Percentiles rank a stretch among this genome's conserved stretches.
Evolutionary conservation across 345 rosid genomes (phyloP).

Genomic region (Sonneratia caseolaris): DNA sequence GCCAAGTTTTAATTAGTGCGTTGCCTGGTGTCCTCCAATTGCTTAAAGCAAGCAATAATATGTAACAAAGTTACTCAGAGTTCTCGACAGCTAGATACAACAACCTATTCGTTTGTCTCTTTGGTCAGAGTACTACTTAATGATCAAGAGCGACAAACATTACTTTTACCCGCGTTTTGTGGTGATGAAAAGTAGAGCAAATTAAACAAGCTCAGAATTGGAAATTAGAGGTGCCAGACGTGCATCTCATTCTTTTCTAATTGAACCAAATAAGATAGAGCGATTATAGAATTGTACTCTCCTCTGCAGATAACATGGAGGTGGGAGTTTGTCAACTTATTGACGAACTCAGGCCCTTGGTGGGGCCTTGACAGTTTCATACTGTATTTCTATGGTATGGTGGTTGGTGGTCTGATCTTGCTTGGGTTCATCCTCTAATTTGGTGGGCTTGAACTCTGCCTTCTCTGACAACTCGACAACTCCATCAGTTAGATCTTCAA

Average conservation of each 20-base stretch:
- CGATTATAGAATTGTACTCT: not conserved
- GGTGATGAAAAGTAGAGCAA: not conserved
- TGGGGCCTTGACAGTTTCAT: slow-evolving; percentile 13
- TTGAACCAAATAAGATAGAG: too few species aligned
- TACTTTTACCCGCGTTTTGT: not conserved
- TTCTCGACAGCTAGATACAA: not conserved
- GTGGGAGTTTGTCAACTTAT: not conserved
- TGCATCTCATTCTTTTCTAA: too few species aligned
- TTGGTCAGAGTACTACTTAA: too few species aligned
- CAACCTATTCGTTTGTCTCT: too few species aligned
- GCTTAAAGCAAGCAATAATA: slow-evolving; percentile 5
- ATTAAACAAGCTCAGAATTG: too few species aligned
- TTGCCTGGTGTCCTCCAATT: slow-evolving; percentile 1
- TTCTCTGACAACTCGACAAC: slow-evolving; percentile 39
- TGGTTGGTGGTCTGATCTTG: slow-evolving; percentile 5
- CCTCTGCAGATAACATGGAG: not conserved
- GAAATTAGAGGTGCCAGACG: too few species aligned
- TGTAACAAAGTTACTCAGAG: not conserved
- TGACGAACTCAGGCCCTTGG: slow-evolving; percentile 8
- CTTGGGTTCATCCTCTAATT: slow-evolving; percentile 12
- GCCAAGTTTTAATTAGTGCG: not conserved
- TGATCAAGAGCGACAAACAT: not conserved
- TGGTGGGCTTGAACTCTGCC: slow-evolving; percentile 45
- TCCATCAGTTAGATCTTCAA: slow-evolving; percentile 34
- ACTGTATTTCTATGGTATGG: slow-evolving; percentile 1